Evolutionary conservation across 768 basidiomycete species (phyloP), one percentile per base, ranked within the genome.

Genomic region (Lepiota venenata): DNA sequence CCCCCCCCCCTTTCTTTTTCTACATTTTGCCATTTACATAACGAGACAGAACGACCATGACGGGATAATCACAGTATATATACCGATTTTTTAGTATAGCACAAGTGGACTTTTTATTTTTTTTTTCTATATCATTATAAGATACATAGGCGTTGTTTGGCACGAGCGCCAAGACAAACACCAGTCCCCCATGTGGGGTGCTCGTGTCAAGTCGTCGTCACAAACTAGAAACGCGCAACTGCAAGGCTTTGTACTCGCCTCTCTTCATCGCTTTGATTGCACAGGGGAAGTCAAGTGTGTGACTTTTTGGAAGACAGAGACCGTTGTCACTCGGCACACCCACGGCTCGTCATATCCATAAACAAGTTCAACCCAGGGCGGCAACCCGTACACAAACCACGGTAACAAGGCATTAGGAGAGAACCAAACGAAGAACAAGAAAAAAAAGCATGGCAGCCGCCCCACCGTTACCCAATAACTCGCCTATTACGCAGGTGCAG

Each of bases 401-500:
- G 5, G 25, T 22, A 32, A 44, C 35, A 36, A 18, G 8, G 16
- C 29, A 21, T n/a, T n/a, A n/a, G n/a, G n/a, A n/a, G n/a, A n/a
- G n/a, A 48, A 32, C 18, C n/a, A n/a, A 20, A 36, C 16, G 7
- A 29, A 48, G 36, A 15, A 29, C 22, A 12, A 25, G 20, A 35
- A 25, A 21, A 27, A 15, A 48, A 2, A 35, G 18, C 18, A 51
- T 50, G 55, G 55, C 53, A 41, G 40, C 44, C n/a, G 44, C 53
- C 32, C 39, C 53, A 43, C 46, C 50, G 11, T 40, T 47, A 22
- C 66, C 71, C 39, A 69, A 73, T 52, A 74, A 75, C 59, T 78
- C 80, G 36, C 80, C 80, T 47, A 82, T 82, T 57, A 82, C 80
- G 0, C 81, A 82, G 63, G 81, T 82, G 49, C 83, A 82, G 32